These are phyloP conservation scores for Cryphonectria parasitica DNA, from an alignment of 2,329 filamentous ascomycete species.

Conservation along the genomic window DNA sequence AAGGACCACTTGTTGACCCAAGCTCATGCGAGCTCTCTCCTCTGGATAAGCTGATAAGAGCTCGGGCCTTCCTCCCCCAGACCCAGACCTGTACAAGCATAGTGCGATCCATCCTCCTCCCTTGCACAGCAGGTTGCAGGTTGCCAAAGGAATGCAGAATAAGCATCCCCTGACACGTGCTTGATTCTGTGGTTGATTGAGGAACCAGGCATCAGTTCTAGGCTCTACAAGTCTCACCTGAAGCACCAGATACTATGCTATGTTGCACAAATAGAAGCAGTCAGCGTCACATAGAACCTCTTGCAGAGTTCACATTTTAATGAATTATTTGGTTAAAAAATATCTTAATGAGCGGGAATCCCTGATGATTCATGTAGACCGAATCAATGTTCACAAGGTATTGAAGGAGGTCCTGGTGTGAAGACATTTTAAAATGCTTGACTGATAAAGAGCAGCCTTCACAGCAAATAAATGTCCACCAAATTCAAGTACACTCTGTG, in stretches of 20 bases:
- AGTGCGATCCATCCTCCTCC: neutral
- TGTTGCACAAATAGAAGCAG: neutral
- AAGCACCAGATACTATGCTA: neutral
- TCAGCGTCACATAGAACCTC: too few species aligned
- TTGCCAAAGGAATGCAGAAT: neutral
- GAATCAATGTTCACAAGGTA: neutral
- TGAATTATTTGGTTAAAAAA: too few species aligned
- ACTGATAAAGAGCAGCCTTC: neutral
- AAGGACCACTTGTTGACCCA: constrained; percentile 7
- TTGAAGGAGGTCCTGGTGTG: too few species aligned
- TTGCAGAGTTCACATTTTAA: too few species aligned
- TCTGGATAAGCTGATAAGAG: constrained; percentile 18
- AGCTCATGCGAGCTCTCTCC: neutral
- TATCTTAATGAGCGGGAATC: neutral
- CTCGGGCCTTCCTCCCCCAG: neutral
- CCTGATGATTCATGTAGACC: neutral
- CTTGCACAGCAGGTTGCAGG: neutral
- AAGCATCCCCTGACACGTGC: constrained; percentile 13
- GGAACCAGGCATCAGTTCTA: neutral
- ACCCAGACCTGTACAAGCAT: neutral
- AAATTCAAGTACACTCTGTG: neutral
- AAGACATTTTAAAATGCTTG: neutral
- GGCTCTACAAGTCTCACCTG: neutral
- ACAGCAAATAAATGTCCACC: neutral
- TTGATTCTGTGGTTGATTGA: neutral